phyloP scores from a whole-genome alignment of 1,284 basidiomycete species.

The Malassezia dermatis region DNA sequence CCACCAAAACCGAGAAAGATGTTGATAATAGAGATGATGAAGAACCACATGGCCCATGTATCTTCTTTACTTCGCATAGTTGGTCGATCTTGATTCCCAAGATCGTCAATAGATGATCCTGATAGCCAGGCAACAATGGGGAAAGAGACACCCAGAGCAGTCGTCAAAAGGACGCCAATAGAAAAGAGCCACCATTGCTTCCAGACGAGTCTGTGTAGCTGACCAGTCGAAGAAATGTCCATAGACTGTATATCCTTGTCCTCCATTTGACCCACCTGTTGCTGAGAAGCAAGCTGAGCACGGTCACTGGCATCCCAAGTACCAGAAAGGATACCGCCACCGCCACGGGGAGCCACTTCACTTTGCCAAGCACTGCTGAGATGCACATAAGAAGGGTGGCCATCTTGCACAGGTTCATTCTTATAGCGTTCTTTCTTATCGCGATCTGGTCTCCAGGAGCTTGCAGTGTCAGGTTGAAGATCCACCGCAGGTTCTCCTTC shows the following conservation, averaged over 20 bases:
- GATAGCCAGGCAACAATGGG: slow-evolving; percentile 47
- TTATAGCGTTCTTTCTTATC: background rate
- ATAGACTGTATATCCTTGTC: slow-evolving; percentile 1
- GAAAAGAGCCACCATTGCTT: slow-evolving; percentile 13
- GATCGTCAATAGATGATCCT: slow-evolving; percentile 28
- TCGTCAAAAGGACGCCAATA: slow-evolving; percentile 23
- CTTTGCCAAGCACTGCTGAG: background rate
- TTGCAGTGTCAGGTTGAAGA: background rate
- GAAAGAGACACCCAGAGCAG: slow-evolving; percentile 46
- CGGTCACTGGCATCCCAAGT: slow-evolving; percentile 9
- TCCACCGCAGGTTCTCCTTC: background rate
- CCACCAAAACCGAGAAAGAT: slow-evolving; percentile 26
- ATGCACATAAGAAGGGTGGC: background rate
- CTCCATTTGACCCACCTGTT: slow-evolving; percentile 1
- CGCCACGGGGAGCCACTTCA: slow-evolving; percentile 3
- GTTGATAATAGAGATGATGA: slow-evolving; percentile 28
- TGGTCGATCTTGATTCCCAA: slow-evolving; percentile 22
- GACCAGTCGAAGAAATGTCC: background rate
- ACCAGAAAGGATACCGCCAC: background rate
- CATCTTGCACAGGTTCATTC: background rate
- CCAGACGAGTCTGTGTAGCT: background rate
- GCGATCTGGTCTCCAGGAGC: background rate
- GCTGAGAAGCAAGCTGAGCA: background rate
- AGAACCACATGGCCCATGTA: slow-evolving; percentile 34
- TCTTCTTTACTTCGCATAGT: slow-evolving; percentile 21